Percentiles rank a stretch among this genome's conserved stretches.
These are phyloP conservation scores for Fusarium sp. DNA, from an alignment of 2,329 filamentous ascomycete species.

Conservation along the genomic window DNA sequence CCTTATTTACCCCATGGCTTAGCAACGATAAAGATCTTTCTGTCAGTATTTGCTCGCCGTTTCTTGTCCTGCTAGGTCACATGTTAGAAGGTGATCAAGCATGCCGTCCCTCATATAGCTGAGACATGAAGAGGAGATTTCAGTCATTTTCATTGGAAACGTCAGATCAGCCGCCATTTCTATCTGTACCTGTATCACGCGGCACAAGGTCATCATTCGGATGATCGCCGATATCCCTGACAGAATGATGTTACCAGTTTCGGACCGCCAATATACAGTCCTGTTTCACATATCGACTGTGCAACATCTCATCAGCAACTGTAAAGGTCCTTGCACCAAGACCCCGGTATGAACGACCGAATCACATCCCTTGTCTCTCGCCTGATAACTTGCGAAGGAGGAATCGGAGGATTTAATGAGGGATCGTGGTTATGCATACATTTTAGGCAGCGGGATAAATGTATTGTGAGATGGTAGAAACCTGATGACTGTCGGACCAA, in stretches of 20 bases:
- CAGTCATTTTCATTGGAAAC: not conserved
- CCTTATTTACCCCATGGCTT: no score
- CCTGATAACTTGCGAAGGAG: not conserved
- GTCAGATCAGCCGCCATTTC: not conserved
- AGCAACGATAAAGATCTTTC: no score
- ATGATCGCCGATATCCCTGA: not conserved
- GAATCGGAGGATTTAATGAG: not conserved
- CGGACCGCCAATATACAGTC: not conserved
- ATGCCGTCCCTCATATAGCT: not conserved
- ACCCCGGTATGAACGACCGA: not conserved
- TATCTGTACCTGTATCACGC: not conserved
- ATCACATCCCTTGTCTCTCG: not conserved
- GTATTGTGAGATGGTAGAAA: not conserved
- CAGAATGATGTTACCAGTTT: not conserved
- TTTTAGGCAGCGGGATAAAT: not conserved
- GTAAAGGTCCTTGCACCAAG: not conserved
- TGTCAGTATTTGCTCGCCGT: not conserved
- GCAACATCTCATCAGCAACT: not conserved
- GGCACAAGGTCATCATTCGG: not conserved
- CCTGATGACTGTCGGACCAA: not conserved
- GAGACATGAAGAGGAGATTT: not conserved
- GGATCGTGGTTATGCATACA: not conserved
- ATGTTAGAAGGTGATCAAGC: not conserved
- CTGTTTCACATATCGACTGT: not conserved
- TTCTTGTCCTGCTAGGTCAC: not conserved